Conservation (phyloP, 1,139 yeast genomes). For the Hemisphaericaspora lyxosophila region DNA sequence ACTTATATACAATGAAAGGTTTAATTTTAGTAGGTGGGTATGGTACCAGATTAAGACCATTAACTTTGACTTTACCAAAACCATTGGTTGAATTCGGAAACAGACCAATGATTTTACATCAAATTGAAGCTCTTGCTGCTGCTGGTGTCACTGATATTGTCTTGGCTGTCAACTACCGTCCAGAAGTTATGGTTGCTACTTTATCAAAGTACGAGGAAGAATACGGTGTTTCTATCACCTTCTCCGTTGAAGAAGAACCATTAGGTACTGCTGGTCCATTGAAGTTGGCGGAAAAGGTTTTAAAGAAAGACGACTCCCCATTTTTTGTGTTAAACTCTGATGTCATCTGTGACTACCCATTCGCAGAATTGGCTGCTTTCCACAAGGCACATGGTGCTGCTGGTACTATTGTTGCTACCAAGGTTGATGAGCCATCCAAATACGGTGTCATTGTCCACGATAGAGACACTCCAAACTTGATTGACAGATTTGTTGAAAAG, state of each 20-base stretch:
- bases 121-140: slow-evolving; percentile 94
- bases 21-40: slow-evolving; percentile 98
- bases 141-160: slow-evolving; percentile 99
- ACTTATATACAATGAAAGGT: slow-evolving; percentile 77
- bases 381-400: slow-evolving; percentile 95
- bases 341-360: slow-evolving; percentile 98
- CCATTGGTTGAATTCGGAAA: slow-evolving; percentile 98
- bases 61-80: slow-evolving; percentile 95
- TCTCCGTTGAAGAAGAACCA: slow-evolving; percentile 99
- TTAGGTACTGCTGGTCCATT: slow-evolving; percentile 99
- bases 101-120: slow-evolving; percentile 97
- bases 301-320: slow-evolving; percentile 93
- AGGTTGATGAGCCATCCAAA: slow-evolving; percentile 98
- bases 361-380: slow-evolving; percentile 86
- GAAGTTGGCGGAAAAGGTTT: slow-evolving; percentile 91
- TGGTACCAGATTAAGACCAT: slow-evolving; percentile 99
- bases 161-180: slow-evolving; percentile 98
- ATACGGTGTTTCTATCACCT: slow-evolving; percentile 92
- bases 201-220: slow-evolving; percentile 90
- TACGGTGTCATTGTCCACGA: slow-evolving; percentile 99
- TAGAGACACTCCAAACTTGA: slow-evolving; percentile 86
- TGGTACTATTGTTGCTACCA: slow-evolving; percentile 98
- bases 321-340: slow-evolving; percentile 98
- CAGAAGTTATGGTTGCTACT: slow-evolving; percentile 97
- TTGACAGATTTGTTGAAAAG: slow-evolving; percentile 98